Conservation (phyloP, 73 alveolate genomes). For the Loxodes magnus region DNA sequence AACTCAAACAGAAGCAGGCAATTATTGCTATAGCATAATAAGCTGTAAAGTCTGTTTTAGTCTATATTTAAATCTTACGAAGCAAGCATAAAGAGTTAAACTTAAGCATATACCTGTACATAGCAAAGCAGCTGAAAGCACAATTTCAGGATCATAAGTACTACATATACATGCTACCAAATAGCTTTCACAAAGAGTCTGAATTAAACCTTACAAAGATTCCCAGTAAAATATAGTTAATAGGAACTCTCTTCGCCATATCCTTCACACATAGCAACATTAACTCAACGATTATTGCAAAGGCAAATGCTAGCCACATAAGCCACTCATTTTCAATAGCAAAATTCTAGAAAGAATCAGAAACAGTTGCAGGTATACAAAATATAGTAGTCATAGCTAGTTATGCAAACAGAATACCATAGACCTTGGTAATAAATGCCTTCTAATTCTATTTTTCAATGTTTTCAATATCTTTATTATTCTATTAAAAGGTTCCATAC, state of each 20-base stretch:
- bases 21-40: background rate
- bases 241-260: conserved; percentile 19
- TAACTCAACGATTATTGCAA: conserved; percentile 1
- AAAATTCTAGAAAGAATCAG: no score
- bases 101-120: conserved; percentile 5
- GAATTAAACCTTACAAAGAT: no score
- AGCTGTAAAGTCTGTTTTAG: conserved; percentile 19
- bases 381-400: no score
- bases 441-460: no score
- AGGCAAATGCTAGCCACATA: no score
- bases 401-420: no score
- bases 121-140: conserved; percentile 15
- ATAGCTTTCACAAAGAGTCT: conserved; percentile 18
- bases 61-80: no score
- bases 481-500: no score
- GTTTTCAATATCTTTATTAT: no score
- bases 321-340: no score
- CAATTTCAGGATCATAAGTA: background rate
- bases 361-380: no score
- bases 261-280: conserved; percentile 1
- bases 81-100: conserved; percentile 20
- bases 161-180: conserved; percentile 14
- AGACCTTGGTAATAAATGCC: no score
- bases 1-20: background rate
- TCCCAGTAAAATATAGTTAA: conserved; percentile 10